Percentiles rank a stretch among this genome's conserved stretches.
Evolutionary conservation across 371 early-diverging fungal species (phyloP).

Genomic region (Mycotypha africana): DNA sequence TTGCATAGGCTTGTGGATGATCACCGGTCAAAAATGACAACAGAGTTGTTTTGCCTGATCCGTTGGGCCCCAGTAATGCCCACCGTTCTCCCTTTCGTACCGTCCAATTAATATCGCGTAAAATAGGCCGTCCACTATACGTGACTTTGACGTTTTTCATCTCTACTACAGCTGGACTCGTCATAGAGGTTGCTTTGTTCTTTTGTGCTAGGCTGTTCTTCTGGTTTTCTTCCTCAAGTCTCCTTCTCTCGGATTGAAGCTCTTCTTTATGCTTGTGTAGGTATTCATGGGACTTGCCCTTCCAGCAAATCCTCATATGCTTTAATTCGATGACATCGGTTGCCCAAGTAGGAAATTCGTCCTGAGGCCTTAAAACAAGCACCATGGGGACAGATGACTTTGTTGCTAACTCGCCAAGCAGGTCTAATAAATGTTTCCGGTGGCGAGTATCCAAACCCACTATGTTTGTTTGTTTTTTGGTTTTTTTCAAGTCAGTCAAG

Average conservation of each 20-base stretch:
- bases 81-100: slow-evolving; percentile 50
- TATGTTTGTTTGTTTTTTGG: too few relatives aligned
- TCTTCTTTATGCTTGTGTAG: not conserved
- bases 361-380: slow-evolving; percentile 52
- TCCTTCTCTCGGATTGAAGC: not conserved
- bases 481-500: too few relatives aligned
- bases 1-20: slow-evolving; percentile 62
- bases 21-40: slow-evolving; percentile 57
- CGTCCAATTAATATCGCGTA: slow-evolving; percentile 46
- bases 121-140: slow-evolving; percentile 37
- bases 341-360: slow-evolving; percentile 52
- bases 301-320: slow-evolving; percentile 21
- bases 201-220: not conserved
- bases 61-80: slow-evolving; percentile 53
- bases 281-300: slow-evolving; percentile 25
- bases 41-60: slow-evolving; percentile 60
- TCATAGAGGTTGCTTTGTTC: too few relatives aligned
- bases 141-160: slow-evolving; percentile 44
- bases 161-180: slow-evolving; percentile 31
- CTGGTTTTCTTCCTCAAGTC: not conserved
- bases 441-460: slow-evolving; percentile 57
- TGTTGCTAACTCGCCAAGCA: slow-evolving; percentile 28
- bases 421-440: slow-evolving; percentile 33
- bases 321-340: slow-evolving; percentile 46
- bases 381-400: slow-evolving; percentile 32